Base-by-base conservation (phyloP, 2,329 filamentous ascomycete species). In the Dryadomyces quercus-mongolicae region DNA sequence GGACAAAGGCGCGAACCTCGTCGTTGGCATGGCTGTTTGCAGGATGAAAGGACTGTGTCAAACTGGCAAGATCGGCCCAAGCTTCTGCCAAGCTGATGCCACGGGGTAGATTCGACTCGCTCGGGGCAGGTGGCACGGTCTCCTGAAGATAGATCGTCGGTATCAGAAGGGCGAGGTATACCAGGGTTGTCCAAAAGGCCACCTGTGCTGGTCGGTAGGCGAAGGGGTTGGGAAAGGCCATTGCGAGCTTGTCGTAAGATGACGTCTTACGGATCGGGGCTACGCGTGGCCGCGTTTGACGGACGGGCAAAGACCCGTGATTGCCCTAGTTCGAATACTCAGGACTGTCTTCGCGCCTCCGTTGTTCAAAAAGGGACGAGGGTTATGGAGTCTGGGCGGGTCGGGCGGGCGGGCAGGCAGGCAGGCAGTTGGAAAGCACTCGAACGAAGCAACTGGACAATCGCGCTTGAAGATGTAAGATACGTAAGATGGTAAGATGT, bases 21-120 rank as follows among this genome's bases (percentile, higher is more conserved):
- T 95, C 91, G 66, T 96, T 97, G 57, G 80, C 76, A 56, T 76
- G 84, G 60, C 86, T 91, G 70, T 95, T 96, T 72, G 88, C 95
- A 0, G 93, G 92, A 66, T 95, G 93, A 65, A 86, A 93, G 1
- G 76, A 75, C 59, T 75, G 75, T 38, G 86, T 92, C 50, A 98
- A 76, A 54, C 76, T 72, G 57, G 89, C 81, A 36, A 98, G 74
- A 65, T 97, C 91, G 13, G 75, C 70, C 91, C 91, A 97, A 42
- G 92, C 89, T 69, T 94, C 83, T 2, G 84, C 85, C 53, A 97
- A 71, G 63, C 95, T 88, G 63, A 94, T 71, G 18, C 89, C 90
- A 9, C 72, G 64, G 42, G 78, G 77, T 6, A 70, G 70, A 36
- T 51, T 44, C 12, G 56, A 73, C 43, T 76, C 72, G 42, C 65